Percentiles rank a stretch among this genome's conserved stretches.
These are phyloP conservation scores for Trichoderma asperelloides DNA, from an alignment of 495 filamentous ascomycete genomes.

Conservation along the genomic window DNA sequence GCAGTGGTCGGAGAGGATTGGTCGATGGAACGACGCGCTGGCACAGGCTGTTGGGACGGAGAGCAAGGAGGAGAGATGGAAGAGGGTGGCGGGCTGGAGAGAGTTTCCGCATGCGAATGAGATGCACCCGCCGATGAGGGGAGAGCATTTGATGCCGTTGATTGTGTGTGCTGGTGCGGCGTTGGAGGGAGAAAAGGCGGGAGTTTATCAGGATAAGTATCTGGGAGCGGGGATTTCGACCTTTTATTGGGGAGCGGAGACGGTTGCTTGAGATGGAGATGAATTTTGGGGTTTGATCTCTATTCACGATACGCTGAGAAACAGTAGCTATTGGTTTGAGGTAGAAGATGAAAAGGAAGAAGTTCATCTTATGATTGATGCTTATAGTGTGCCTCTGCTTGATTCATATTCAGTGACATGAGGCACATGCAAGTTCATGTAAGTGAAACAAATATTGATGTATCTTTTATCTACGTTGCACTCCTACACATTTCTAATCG, in stretches of 20 bases:
- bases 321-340: no score
- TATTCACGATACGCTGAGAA: no score
- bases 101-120: conserved; percentile 49
- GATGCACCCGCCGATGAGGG: conserved; percentile 50
- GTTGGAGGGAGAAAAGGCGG: conserved; percentile 23
- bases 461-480: no score
- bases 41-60: conserved; percentile 48
- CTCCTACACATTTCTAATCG: no score
- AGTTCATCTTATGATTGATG: no score
- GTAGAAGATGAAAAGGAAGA: no score
- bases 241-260: conserved; percentile 27
- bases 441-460: no score
- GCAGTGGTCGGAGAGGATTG: conserved; percentile 28
- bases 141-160: conserved; percentile 62
- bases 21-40: conserved; percentile 55
- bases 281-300: neutral
- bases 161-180: conserved; percentile 55
- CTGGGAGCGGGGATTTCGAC: conserved; percentile 26
- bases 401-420: no score
- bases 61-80: conserved; percentile 37
- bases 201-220: conserved; percentile 25
- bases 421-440: no score
- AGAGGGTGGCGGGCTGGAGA: conserved; percentile 40
- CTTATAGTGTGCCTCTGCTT: no score
- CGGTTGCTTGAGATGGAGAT: neutral